Conservation (phyloP, 805 yeast genomes). For the Saturnispora diversa region DNA sequence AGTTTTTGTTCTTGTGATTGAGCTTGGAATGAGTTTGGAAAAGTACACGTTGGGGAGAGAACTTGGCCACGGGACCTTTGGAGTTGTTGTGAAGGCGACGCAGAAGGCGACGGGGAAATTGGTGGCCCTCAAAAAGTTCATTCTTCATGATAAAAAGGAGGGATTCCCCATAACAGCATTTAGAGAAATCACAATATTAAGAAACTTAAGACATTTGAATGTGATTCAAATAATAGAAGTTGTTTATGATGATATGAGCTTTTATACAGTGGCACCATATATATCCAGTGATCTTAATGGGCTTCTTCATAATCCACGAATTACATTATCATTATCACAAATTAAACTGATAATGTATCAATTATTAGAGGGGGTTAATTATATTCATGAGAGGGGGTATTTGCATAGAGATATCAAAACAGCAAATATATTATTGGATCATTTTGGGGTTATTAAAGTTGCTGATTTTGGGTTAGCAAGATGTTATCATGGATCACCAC, state of each 20-base stretch:
- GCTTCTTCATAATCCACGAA: constrained; percentile 67
- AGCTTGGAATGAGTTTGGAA: constrained; percentile 3
- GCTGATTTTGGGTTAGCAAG: constrained; percentile 97
- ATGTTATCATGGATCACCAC: constrained; percentile 33
- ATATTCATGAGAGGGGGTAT: constrained; percentile 55
- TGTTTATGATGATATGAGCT: constrained; percentile 48
- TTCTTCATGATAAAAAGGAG: constrained; percentile 70
- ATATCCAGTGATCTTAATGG: constrained; percentile 92
- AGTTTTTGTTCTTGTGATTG: no score
- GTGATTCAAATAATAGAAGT: constrained; percentile 73
- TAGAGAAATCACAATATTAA: constrained; percentile 81
- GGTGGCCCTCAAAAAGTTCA: constrained; percentile 83
- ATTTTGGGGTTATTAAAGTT: constrained; percentile 68
- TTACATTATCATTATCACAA: constrained; percentile 52
- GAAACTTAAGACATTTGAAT: constrained; percentile 59
- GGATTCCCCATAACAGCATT: constrained; percentile 92
- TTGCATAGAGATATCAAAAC: constrained; percentile 92
- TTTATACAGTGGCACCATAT: constrained; percentile 87
- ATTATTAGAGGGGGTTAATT: constrained; percentile 70
- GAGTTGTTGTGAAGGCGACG: constrained; percentile 78
- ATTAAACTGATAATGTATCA: constrained; percentile 80
- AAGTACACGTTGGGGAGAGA: constrained; percentile 15
- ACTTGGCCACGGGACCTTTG: constrained; percentile 82
- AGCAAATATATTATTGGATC: constrained; percentile 82
- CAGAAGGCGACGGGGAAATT: constrained; percentile 43